Conservation (phyloP, 176 grass and related monocot genomes). For the Cenchrus fungigraminus region DNA sequence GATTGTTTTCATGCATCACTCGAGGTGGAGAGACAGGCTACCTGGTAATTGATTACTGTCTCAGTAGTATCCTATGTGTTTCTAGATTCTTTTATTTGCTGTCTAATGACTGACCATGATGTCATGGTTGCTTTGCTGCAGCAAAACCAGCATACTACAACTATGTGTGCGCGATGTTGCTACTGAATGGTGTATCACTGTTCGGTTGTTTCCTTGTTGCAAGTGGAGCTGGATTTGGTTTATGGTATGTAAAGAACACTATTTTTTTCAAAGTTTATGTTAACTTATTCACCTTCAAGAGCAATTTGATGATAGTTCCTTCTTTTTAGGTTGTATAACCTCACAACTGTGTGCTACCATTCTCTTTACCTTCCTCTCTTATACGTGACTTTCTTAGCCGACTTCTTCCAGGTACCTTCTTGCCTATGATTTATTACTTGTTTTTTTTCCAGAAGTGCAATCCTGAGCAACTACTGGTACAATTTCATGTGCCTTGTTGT, state of each 20-base stretch:
- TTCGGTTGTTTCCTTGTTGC: slow-evolving; percentile 82
- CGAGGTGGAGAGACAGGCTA: slow-evolving; percentile 93
- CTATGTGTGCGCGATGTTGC: slow-evolving; percentile 85
- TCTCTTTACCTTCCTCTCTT: slow-evolving; percentile 96
- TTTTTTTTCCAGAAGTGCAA: not conserved
- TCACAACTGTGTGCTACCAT: slow-evolving; percentile 84
- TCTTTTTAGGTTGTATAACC: slow-evolving; percentile 78
- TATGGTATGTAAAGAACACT: slow-evolving; percentile 64
- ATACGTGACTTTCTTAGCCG: slow-evolving; percentile 89
- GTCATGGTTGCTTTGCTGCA: slow-evolving; percentile 49
- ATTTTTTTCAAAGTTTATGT: slow-evolving; percentile 22
- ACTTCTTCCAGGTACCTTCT: slow-evolving; percentile 90
- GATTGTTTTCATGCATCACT: slow-evolving; percentile 94
- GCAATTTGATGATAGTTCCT: not conserved
- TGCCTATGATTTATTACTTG: slow-evolving; percentile 12
- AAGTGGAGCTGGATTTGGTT: slow-evolving; percentile 83
- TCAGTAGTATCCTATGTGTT: slow-evolving; percentile 27
- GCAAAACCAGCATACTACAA: slow-evolving; percentile 96
- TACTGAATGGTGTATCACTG: slow-evolving; percentile 77
- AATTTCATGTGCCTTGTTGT: slow-evolving; percentile 14
- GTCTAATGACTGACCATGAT: slow-evolving; percentile 34
- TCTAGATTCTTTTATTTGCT: slow-evolving; percentile 9
- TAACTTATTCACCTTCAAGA: slow-evolving; percentile 36
- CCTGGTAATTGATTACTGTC: slow-evolving; percentile 63
- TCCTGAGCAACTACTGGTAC: not conserved